A percentile compares a stretch with the other conserved stretches of the same genome.
phyloP scores from a whole-genome alignment of 2,329 filamentous ascomycete species.

The Aspergillus tanneri region DNA sequence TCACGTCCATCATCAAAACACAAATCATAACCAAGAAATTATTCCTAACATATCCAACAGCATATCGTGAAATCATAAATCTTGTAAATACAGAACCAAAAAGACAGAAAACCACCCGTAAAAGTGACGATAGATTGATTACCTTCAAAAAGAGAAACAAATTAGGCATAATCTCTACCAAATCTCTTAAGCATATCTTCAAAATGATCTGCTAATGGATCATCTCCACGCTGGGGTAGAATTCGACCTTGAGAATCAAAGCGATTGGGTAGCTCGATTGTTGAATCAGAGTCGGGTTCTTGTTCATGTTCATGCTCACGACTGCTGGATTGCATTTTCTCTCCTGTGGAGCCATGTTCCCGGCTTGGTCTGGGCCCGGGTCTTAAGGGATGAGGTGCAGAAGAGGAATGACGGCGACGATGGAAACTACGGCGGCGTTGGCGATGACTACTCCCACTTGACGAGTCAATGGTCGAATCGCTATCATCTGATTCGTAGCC shows the following conservation, averaged over 20 bases:
- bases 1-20: too few relatives aligned
- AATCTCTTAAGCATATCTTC: slow-evolving; percentile 38
- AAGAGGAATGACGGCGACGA: slow-evolving; percentile 25
- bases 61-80: too few relatives aligned
- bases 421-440: slow-evolving; percentile 22
- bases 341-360: slow-evolving; percentile 1
- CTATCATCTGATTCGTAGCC: slow-evolving; percentile 48
- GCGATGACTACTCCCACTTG: slow-evolving; percentile 7
- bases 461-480: slow-evolving; percentile 35
- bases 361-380: slow-evolving; percentile 8
- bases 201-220: slow-evolving; percentile 36
- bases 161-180: slow-evolving; percentile 25
- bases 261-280: slow-evolving; percentile 45
- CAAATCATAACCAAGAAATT: too few relatives aligned
- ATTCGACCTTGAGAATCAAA: slow-evolving; percentile 45
- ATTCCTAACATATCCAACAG: too few relatives aligned
- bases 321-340: too few relatives aligned
- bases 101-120: background rate
- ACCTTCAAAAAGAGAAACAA: background rate
- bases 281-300: slow-evolving; percentile 40
- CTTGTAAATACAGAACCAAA: background rate
- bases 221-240: slow-evolving; percentile 33
- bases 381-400: slow-evolving; percentile 19
- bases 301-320: background rate
- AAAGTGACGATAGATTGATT: too few relatives aligned